Percentiles rank a stretch among this genome's conserved stretches.
Evolutionary conservation across 2,329 filamentous ascomycete genomes (phyloP).

Genomic region (Apiospora saccharicola): DNA sequence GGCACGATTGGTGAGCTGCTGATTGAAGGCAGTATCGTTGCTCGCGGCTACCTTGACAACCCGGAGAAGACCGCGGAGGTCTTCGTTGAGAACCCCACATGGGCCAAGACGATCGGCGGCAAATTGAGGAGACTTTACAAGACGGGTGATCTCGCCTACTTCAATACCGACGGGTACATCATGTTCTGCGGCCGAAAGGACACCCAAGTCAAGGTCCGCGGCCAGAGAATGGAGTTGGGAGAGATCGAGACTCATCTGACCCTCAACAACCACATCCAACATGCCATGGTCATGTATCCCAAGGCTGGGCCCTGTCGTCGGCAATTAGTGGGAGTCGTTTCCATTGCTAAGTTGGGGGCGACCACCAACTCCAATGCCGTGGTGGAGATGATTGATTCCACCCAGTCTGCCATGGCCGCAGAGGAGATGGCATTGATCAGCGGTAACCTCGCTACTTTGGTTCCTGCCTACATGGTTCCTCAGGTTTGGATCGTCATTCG

Average conservation of each 20-base stretch:
- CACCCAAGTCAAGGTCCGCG: conserved; percentile 50
- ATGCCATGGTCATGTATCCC: conserved; percentile 13
- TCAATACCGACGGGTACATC: conserved; percentile 43
- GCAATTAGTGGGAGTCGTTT: conserved; percentile 22
- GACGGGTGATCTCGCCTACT: conserved; percentile 34
- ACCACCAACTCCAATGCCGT: conserved; percentile 22
- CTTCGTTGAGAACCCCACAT: conserved; percentile 36
- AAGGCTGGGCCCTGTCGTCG: conserved; percentile 1
- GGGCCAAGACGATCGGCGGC: background rate
- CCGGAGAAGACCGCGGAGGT: conserved; percentile 31
- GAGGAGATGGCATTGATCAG: conserved; percentile 16
- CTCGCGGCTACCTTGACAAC: conserved; percentile 43
- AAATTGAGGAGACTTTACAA: conserved; percentile 34
- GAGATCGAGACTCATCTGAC: conserved; percentile 44
- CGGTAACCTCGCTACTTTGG: background rate
- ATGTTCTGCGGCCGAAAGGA: conserved; percentile 46
- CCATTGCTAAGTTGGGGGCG: conserved; percentile 3
- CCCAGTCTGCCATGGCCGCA: conserved; percentile 12
- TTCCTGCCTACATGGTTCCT: conserved; percentile 24
- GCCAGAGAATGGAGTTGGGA: conserved; percentile 51
- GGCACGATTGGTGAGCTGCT: conserved; percentile 31
- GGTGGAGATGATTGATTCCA: conserved; percentile 21
- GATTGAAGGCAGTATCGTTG: conserved; percentile 30
- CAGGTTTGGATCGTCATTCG: conserved; percentile 29
- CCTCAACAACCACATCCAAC: conserved; percentile 10